Conservation (phyloP, 495 filamentous ascomycete species). For the Trichoderma parareesei region DNA sequence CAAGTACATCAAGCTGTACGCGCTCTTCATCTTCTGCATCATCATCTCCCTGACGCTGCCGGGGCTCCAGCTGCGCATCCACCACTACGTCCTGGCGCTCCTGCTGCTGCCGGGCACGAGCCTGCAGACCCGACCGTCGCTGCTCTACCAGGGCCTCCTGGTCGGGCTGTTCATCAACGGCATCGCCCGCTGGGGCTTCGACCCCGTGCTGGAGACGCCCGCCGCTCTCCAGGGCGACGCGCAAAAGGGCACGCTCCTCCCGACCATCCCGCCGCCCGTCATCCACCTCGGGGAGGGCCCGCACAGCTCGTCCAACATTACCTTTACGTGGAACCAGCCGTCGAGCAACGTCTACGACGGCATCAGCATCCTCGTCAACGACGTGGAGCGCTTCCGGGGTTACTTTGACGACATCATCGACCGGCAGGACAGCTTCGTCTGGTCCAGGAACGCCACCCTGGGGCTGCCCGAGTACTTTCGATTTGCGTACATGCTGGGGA, state of each 20-base stretch:
- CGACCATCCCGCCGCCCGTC: slow-evolving; percentile 45
- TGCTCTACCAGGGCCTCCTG: slow-evolving; percentile 82
- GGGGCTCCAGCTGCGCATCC: slow-evolving; percentile 78
- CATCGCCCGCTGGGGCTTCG: slow-evolving; percentile 88
- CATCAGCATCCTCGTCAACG: slow-evolving; percentile 83
- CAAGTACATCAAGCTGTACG: slow-evolving; percentile 65
- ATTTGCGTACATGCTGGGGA: slow-evolving; percentile 72
- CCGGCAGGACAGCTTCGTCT: slow-evolving; percentile 36
- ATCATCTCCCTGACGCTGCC: slow-evolving; percentile 64
- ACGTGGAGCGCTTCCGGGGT: slow-evolving; percentile 75
- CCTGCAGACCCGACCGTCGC: slow-evolving; percentile 67
- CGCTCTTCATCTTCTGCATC: slow-evolving; percentile 45
- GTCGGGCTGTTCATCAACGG: slow-evolving; percentile 90
- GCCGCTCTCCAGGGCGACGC: slow-evolving; percentile 60
- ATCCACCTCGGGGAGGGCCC: slow-evolving; percentile 30
- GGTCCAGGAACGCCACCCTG: slow-evolving; percentile 32
- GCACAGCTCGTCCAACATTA: slow-evolving; percentile 33
- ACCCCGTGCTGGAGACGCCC: slow-evolving; percentile 79
- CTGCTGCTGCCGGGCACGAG: slow-evolving; percentile 73
- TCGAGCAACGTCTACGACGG: slow-evolving; percentile 65
- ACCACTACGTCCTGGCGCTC: slow-evolving; percentile 89
- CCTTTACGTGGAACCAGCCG: slow-evolving; percentile 43
- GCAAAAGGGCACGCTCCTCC: slow-evolving; percentile 60
- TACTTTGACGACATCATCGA: slow-evolving; percentile 44
- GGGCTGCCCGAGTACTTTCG: slow-evolving; percentile 66